Base-by-base conservation (phyloP, 306 rosid species). In the Sicyos edulis region DNA sequence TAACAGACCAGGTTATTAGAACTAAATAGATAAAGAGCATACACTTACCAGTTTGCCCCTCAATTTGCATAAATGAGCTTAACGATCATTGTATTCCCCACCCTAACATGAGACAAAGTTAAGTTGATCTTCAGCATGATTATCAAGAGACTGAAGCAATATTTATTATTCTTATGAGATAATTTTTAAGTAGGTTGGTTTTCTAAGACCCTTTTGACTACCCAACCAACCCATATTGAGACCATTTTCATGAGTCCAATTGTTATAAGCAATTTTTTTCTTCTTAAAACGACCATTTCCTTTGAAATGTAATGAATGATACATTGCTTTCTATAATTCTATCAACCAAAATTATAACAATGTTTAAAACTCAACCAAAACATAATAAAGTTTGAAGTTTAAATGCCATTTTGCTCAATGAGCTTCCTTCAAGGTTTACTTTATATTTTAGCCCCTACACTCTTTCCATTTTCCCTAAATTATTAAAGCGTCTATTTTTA, bases 11-110 rank as follows among this genome's bases (percentile, higher is more conserved):
- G 37, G 37, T 32, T 32, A 32, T 32, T 32, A 32, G 5, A 32
- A 32, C 37, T 32, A 32, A 32, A 32, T 32, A 32, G 55, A 58
- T 24, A 59, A 78, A 68, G 9, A 19, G 58, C 21, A 60, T 82
- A 93, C 99, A 96, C 79, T 93, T 44, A 87, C 73, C 71, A 93
- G 91, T 78, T 91, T 91, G 68, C 99, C 99, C 4, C 82, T 11
- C 62, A 85, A 76, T 37, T 37, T 37, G 44, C 7, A 37, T 37
- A 37, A 8, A 7, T 37, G 44, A 37, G 6, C 44, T 37, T 5
- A 37, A 6, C 0, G 6, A 7, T 37, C 44, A 37, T 37, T 37
- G 44, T 37, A 0, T 7, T 37, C 44, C 44, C 44, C 44, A 37
- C 44, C 44, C 44, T 37, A 37, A 5, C 44, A 37, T 32, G 44